phyloP scores from a whole-genome alignment of 805 yeast species.

The Hyphopichia homilentoma region DNA sequence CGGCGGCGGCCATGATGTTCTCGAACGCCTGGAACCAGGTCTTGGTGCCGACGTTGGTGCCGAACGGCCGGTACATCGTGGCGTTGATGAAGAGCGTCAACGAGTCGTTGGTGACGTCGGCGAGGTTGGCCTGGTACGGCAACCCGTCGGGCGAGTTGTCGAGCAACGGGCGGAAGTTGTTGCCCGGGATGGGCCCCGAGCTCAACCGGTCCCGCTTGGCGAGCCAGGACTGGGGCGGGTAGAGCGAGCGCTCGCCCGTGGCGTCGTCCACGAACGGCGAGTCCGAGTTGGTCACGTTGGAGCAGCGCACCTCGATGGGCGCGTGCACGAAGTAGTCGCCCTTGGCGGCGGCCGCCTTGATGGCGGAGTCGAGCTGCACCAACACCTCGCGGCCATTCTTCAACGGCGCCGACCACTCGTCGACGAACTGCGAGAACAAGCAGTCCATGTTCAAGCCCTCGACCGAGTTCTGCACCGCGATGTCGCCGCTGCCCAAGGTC shows the following conservation, averaged over 20 bases:
- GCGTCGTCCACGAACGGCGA: constrained; percentile 30
- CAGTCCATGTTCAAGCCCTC: constrained; percentile 95
- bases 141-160: constrained; percentile 71
- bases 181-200: constrained; percentile 83
- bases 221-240: constrained; percentile 48
- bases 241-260: constrained; percentile 33
- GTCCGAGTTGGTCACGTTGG: constrained; percentile 66
- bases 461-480: constrained; percentile 75
- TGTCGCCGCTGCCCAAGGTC: constrained; percentile 55
- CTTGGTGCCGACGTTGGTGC: constrained; percentile 63
- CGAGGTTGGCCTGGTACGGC: constrained; percentile 43
- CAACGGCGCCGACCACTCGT: constrained; percentile 97
- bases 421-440: constrained; percentile 86
- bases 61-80: constrained; percentile 94
- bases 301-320: constrained; percentile 91
- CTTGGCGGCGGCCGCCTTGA: constrained; percentile 52
- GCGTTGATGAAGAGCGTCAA: constrained; percentile 87
- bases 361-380: constrained; percentile 56
- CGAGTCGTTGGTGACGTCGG: constrained; percentile 63
- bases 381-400: constrained; percentile 71
- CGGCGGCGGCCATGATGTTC: constrained; percentile 66
- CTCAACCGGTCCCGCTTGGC: constrained; percentile 47
- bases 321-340: constrained; percentile 85
- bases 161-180: constrained; percentile 72
- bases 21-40: constrained; percentile 87